Conservation (phyloP, 78 protist species). For the Emiliania huxleyi region DNA sequence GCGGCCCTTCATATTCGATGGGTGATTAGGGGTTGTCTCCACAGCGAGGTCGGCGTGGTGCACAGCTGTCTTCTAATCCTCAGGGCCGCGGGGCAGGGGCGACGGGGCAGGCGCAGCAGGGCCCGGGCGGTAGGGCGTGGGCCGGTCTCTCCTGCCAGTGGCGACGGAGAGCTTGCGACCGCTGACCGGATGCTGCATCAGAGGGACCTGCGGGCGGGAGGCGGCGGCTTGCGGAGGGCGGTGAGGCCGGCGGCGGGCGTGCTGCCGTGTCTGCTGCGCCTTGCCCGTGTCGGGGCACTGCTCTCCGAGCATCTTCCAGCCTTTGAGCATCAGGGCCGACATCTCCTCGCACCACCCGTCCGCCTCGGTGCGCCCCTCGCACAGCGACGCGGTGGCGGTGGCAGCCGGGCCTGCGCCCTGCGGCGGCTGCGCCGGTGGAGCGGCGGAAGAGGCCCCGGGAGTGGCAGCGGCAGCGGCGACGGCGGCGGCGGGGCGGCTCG, state of each 20-base stretch:
- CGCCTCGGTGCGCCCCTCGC: neutral
- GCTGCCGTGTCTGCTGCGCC: neutral
- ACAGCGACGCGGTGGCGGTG: too few species aligned
- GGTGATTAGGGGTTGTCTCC: neutral
- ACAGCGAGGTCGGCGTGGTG: neutral
- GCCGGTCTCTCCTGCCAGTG: neutral
- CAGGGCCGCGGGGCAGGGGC: neutral
- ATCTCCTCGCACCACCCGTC: neutral
- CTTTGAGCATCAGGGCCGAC: neutral
- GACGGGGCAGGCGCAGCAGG: neutral
- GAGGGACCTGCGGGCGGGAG: neutral
- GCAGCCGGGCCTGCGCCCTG: neutral
- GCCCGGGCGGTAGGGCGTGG: neutral
- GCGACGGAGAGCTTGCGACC: conserved; percentile 18
- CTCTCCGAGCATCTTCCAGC: neutral
- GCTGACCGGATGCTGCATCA: neutral
- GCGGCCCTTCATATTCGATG: too few species aligned
- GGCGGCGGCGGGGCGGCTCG: neutral
- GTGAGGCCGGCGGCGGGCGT: neutral
- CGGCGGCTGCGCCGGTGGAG: neutral
- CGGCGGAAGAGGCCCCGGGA: neutral
- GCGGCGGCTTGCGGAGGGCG: neutral
- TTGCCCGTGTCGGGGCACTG: neutral
- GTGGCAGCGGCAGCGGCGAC: neutral
- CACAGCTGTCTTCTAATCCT: neutral